Percentiles rank a stretch among this genome's conserved stretches.
phyloP scores from a whole-genome alignment of 805 yeast species.

The Wickerhamiella shivajii region DNA sequence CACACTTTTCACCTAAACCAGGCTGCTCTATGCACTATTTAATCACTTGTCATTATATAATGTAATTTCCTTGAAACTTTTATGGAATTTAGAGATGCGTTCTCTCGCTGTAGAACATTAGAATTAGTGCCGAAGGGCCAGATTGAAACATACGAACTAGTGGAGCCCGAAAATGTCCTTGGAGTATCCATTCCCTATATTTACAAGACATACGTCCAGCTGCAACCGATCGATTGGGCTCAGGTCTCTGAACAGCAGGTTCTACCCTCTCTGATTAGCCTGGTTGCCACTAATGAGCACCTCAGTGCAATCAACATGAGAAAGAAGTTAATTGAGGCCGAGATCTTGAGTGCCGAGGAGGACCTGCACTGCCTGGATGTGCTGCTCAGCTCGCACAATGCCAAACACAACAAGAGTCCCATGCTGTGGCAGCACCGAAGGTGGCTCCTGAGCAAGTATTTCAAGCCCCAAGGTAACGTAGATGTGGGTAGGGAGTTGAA shows the following conservation, averaged over 20 bases:
- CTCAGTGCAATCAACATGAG: constrained; percentile 20
- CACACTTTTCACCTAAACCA: constrained; percentile 60
- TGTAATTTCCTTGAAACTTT: constrained; percentile 1
- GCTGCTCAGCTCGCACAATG: constrained; percentile 21
- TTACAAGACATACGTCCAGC: too few species aligned
- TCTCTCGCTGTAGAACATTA: too few species aligned
- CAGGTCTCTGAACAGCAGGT: constrained; percentile 1
- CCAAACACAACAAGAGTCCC: constrained; percentile 28
- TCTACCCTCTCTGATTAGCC: constrained; percentile 13
- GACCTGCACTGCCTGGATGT: constrained; percentile 20
- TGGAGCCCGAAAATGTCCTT: too few species aligned
- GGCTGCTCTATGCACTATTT: neutral
- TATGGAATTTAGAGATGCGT: too few species aligned
- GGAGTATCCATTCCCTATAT: too few species aligned
- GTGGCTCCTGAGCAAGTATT: constrained; percentile 16
- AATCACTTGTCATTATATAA: constrained; percentile 1
- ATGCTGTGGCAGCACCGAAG: constrained; percentile 28
- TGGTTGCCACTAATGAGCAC: constrained; percentile 23
- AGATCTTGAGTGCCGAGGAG: constrained; percentile 4
- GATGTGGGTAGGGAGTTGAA: constrained; percentile 17
- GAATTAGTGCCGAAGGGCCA: too few species aligned
- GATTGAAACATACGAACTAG: too few species aligned
- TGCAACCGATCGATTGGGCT: too few species aligned
- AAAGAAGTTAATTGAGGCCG: constrained; percentile 12
- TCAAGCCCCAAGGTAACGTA: neutral